phyloP scores from a whole-genome alignment of 306 rosid species.

The Medicago arabica region DNA sequence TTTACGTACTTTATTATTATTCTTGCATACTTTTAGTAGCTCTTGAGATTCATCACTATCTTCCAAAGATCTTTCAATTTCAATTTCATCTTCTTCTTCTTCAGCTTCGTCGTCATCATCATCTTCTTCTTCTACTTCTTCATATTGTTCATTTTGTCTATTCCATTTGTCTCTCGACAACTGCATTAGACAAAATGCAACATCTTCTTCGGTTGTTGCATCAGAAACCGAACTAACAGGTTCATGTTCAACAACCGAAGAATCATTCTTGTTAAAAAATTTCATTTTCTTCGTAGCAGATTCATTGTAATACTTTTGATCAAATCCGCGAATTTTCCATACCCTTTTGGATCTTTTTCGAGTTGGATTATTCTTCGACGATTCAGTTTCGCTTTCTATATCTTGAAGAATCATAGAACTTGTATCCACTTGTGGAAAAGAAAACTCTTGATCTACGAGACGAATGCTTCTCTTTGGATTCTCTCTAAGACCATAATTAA shows the following conservation, averaged over 20 bases:
- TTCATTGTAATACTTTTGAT: conserved; percentile 31
- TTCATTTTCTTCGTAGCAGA: conserved; percentile 34
- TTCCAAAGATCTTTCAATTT: conserved; percentile 47
- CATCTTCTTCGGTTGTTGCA: conserved; percentile 76
- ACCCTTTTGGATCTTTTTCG: conserved; percentile 71
- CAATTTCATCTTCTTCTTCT: conserved; percentile 14
- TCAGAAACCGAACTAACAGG: conserved; percentile 78
- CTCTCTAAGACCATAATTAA: conserved; percentile 64
- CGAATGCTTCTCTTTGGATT: conserved; percentile 79
- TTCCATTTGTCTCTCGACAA: conserved; percentile 87
- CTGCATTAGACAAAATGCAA: conserved; percentile 90
- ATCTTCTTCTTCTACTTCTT: background rate
- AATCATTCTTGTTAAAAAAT: conserved; percentile 40
- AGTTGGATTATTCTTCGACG: conserved; percentile 70
- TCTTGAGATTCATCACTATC: conserved; percentile 69
- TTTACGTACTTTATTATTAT: conserved; percentile 41
- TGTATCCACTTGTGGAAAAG: conserved; percentile 39
- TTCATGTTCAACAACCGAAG: conserved; percentile 62
- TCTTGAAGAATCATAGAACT: conserved; percentile 81
- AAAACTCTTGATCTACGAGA: conserved; percentile 71
- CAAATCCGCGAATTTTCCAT: conserved; percentile 46
- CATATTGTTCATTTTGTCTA: conserved; percentile 5
- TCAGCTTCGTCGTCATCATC: conserved; percentile 13
- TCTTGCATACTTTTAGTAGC: conserved; percentile 49
- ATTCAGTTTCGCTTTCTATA: conserved; percentile 91